Percentiles rank a stretch among this genome's conserved stretches.
Conservation (phyloP, 1,284 basidiomycete genomes). For the Fomitiporia mediterranea region DNA sequence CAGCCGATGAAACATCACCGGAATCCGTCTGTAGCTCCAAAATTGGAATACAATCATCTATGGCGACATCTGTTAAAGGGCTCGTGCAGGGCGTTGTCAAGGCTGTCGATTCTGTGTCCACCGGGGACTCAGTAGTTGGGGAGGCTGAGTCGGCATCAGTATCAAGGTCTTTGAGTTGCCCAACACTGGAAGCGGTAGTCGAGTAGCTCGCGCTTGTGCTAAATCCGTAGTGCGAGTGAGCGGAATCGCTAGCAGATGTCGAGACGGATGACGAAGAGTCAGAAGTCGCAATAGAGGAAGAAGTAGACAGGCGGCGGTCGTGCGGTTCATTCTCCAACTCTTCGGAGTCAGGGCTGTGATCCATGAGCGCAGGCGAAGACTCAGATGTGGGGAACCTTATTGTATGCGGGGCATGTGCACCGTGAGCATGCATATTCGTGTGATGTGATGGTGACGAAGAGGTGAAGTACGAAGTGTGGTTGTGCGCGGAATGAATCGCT, state of each 20-base stretch:
- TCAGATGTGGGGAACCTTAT: conserved; percentile 20
- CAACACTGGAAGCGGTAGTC: conserved; percentile 19
- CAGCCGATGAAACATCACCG: not conserved
- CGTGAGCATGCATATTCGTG: conserved; percentile 26
- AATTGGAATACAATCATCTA: conserved; percentile 20
- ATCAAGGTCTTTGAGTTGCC: conserved; percentile 12
- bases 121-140: conserved; percentile 6
- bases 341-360: conserved; percentile 16
- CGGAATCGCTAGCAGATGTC: conserved; percentile 16
- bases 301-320: conserved; percentile 26
- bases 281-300: conserved; percentile 14
- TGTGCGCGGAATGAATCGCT: conserved; percentile 23
- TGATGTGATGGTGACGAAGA: conserved; percentile 22
- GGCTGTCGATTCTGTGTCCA: conserved; percentile 9
- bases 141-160: conserved; percentile 5
- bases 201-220: conserved; percentile 17
- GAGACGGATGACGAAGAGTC: conserved; percentile 15
- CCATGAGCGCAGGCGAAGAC: conserved; percentile 19
- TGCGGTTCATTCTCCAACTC: conserved; percentile 5
- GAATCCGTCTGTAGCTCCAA: conserved; percentile 1
- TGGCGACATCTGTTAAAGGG: conserved; percentile 15
- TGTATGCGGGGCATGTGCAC: conserved; percentile 26
- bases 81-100: conserved; percentile 19
- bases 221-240: conserved; percentile 19
- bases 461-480: conserved; percentile 22